phyloP scores from a whole-genome alignment of 768 basidiomycete species.

The Kwoniella newhampshirensis region DNA sequence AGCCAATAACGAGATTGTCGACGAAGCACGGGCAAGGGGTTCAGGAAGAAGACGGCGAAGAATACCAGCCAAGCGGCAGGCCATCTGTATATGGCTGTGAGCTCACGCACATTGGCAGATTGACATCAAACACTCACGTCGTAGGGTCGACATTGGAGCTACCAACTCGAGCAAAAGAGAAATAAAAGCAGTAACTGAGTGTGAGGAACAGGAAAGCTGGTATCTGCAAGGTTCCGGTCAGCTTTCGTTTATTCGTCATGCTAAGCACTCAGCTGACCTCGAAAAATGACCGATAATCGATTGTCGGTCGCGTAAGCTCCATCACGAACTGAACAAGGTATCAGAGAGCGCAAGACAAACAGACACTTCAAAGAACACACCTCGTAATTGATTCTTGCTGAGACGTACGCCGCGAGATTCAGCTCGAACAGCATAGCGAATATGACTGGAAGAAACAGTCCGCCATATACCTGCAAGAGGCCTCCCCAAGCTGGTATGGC shows the following conservation, averaged over 20 bases:
- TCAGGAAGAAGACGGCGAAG: conserved; percentile 62
- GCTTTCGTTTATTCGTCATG: not conserved
- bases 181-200: conserved; percentile 77
- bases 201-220: conserved; percentile 75
- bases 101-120: not conserved
- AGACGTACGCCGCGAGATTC: conserved; percentile 78
- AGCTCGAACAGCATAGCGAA: conserved; percentile 74
- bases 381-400: conserved; percentile 81
- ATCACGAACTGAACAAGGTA: conserved; percentile 40
- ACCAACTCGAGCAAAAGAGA: conserved; percentile 72
- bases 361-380: conserved; percentile 65
- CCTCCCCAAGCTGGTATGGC: conserved; percentile 69
- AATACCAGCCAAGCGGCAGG: conserved; percentile 70
- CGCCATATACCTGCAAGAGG: conserved; percentile 74
- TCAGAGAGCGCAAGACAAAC: conserved; percentile 56
- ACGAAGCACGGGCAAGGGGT: conserved; percentile 71
- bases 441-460: conserved; percentile 69
- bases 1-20: conserved; percentile 78
- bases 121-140: conserved; percentile 54
- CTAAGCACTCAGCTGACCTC: conserved; percentile 57
- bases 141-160: conserved; percentile 62
- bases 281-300: conserved; percentile 77
- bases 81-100: conserved; percentile 36
- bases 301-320: conserved; percentile 68
- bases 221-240: conserved; percentile 57